These are phyloP conservation scores for Phaeoacremonium minimum DNA, from an alignment of 2,329 filamentous ascomycete genomes.

Conservation along the genomic window DNA sequence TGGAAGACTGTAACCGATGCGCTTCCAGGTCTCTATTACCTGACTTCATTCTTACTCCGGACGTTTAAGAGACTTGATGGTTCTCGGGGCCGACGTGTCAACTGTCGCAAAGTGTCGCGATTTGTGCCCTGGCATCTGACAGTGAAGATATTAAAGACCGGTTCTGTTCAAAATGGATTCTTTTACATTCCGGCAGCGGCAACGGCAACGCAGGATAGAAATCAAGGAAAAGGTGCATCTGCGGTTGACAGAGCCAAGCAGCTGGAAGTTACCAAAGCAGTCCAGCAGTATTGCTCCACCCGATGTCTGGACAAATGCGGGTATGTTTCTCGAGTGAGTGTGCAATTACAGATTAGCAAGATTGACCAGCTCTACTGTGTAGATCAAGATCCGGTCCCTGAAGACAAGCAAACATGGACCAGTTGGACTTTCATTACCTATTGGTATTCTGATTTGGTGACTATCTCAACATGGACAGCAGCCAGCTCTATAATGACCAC, in stretches of 20 bases:
- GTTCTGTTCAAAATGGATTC: no score
- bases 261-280: conserved; percentile 25
- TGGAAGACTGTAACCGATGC: no score
- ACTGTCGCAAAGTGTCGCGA: no score
- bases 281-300: conserved; percentile 22
- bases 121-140: no score
- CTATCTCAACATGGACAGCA: conserved; percentile 8
- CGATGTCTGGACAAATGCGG: conserved; percentile 22
- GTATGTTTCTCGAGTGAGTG: conserved; percentile 10
- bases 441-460: conserved; percentile 11
- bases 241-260: conserved; percentile 16
- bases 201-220: conserved; percentile 10
- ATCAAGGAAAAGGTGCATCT: conserved; percentile 13
- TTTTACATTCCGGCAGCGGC: no score
- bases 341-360: conserved; percentile 6
- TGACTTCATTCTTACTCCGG: no score
- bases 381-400: neutral
- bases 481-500: conserved; percentile 7
- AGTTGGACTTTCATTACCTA: conserved; percentile 9
- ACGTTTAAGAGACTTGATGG: no score
- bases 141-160: no score
- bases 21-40: no score
- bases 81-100: no score
- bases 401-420: conserved; percentile 10
- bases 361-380: conserved; percentile 10